A percentile compares a stretch with the other conserved stretches of the same genome.
Conservation (phyloP, 1,139 yeast genomes). For the Trichomonascaceae sp. region DNA sequence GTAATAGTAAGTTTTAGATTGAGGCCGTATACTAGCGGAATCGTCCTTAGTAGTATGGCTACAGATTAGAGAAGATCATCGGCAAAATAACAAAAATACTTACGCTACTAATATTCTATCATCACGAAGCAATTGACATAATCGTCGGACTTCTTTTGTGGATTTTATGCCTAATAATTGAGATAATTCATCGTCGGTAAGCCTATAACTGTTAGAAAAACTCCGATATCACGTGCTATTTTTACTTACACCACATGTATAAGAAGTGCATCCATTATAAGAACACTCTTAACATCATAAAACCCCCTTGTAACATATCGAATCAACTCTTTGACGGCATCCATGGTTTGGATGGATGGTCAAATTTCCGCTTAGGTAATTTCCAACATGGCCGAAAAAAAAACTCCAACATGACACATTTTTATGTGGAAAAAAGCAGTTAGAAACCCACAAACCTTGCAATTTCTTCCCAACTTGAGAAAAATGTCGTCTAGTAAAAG, state of each 20-base stretch:
- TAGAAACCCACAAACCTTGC: not conserved
- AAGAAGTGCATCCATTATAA: conserved; percentile 82
- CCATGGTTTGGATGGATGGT: conserved; percentile 25
- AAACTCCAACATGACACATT: not conserved
- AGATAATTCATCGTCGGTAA: conserved; percentile 89
- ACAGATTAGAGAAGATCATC: conserved; percentile 14
- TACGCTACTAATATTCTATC: conserved; percentile 51
- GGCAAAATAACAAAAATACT: conserved; percentile 2
- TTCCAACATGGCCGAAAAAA: not conserved
- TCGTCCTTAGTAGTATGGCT: conserved; percentile 76
- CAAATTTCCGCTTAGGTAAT: conserved; percentile 1
- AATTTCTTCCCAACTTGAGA: not conserved
- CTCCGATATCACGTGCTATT: not conserved
- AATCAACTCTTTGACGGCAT: conserved; percentile 33
- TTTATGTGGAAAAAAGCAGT: conserved; percentile 3
- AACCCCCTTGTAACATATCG: conserved; percentile 78
- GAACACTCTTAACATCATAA: conserved; percentile 75
- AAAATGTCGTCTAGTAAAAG: conserved; percentile 8
- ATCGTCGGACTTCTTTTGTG: conserved; percentile 76
- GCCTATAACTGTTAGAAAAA: conserved; percentile 17
- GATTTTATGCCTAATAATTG: conserved; percentile 68
- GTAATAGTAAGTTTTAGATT: conserved; percentile 73
- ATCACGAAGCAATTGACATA: conserved; percentile 75
- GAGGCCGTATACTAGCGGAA: conserved; percentile 61
- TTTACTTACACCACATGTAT: conserved; percentile 64